phyloP scores from a whole-genome alignment of 345 rosid genomes.

The Cardamine chenopodiifolia region DNA sequence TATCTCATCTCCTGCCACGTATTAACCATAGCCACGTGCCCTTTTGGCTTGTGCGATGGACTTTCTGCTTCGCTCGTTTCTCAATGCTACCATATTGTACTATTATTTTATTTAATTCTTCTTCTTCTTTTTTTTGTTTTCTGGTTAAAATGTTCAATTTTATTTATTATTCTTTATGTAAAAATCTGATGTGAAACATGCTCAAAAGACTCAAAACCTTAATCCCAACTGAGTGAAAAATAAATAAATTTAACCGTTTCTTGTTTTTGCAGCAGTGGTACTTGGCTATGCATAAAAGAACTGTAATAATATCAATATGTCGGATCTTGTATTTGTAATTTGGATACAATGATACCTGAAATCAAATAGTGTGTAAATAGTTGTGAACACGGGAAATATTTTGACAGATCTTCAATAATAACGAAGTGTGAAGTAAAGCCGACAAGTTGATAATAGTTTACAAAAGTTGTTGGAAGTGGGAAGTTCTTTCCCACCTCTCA shows the following conservation, averaged over 20 bases:
- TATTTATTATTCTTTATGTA: neutral
- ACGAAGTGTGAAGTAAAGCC: slow-evolving; percentile 23
- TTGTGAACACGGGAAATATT: neutral
- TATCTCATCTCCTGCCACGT: slow-evolving; percentile 24
- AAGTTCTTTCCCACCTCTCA: slow-evolving; percentile 17
- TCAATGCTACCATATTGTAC: neutral
- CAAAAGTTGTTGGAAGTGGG: slow-evolving; percentile 26
- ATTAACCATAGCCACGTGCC: slow-evolving; percentile 17
- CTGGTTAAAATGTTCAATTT: neutral
- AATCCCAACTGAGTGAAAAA: neutral
- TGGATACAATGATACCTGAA: neutral
- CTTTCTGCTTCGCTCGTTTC: slow-evolving; percentile 26
- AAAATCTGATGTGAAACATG: neutral
- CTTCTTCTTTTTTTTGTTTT: neutral
- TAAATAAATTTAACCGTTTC: neutral
- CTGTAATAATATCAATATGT: neutral
- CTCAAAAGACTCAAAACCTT: neutral
- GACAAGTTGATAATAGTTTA: slow-evolving; percentile 30
- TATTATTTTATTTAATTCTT: neutral
- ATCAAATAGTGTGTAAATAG: neutral
- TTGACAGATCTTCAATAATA: slow-evolving; percentile 4
- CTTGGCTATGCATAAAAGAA: neutral
- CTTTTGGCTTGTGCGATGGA: neutral
- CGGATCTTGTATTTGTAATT: neutral
- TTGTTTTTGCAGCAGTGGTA: neutral